Percentiles rank a stretch among this genome's conserved stretches.
These are phyloP conservation scores for Candida pseudoviswanathii DNA, from an alignment of 1,139 yeast species.

Conservation along the genomic window DNA sequence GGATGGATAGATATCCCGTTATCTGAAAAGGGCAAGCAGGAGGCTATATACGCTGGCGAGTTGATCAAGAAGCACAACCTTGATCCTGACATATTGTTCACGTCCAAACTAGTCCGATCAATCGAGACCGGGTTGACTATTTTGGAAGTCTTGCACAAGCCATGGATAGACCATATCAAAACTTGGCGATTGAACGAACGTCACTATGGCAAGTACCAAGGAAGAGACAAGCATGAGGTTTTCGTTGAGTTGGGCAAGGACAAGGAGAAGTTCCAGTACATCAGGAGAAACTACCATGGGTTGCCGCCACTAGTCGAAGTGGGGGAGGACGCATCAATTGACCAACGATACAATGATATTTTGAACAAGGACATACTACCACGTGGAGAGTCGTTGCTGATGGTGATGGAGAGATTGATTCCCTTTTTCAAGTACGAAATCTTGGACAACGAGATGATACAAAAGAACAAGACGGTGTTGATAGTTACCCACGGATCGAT, in stretches of 20 bases:
- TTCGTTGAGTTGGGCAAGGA: conserved; percentile 58
- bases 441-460: conserved; percentile 30
- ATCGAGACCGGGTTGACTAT: conserved; percentile 68
- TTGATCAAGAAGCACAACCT: conserved; percentile 44
- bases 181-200: conserved; percentile 79
- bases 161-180: conserved; percentile 52
- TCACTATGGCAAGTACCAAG: conserved; percentile 79
- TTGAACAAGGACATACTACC: conserved; percentile 44
- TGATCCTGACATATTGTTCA: conserved; percentile 58
- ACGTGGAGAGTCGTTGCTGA: conserved; percentile 65
- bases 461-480: conserved; percentile 49
- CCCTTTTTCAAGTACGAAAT: conserved; percentile 56
- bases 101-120: conserved; percentile 67
- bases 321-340: conserved; percentile 36
- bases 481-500: conserved; percentile 79
- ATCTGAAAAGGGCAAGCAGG: conserved; percentile 60
- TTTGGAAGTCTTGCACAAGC: conserved; percentile 43
- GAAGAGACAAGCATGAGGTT: conserved; percentile 57
- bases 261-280: conserved; percentile 53
- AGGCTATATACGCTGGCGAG: conserved; percentile 62
- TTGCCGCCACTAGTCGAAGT: conserved; percentile 56
- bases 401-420: conserved; percentile 62
- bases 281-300: conserved; percentile 69
- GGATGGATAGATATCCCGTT: conserved; percentile 83
- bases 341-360: conserved; percentile 46